Percentiles rank a stretch among this genome's conserved stretches.
These are phyloP conservation scores for Cinnamomum micranthum DNA, from an alignment of 164 flowering plant species.

Conservation along the genomic window DNA sequence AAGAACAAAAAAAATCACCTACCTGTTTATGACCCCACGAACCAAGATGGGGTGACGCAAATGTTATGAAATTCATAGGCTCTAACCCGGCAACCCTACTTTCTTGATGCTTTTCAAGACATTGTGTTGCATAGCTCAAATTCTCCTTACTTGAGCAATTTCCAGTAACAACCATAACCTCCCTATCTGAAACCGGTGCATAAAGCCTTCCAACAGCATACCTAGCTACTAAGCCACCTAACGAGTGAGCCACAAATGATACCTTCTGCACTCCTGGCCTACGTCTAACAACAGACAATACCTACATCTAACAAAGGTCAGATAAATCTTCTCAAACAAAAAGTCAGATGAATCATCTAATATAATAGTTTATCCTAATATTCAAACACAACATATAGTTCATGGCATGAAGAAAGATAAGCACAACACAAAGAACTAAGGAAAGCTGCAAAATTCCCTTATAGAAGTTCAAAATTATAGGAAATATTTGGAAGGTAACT, in stretches of 20 bases:
- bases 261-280: slow-evolving; percentile 68
- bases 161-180: slow-evolving; percentile 14
- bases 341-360: neutral
- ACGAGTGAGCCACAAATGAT: slow-evolving; percentile 92
- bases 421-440: no score
- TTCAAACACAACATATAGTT: neutral
- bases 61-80: slow-evolving; percentile 87
- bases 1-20: neutral
- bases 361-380: neutral
- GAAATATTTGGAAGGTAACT: no score
- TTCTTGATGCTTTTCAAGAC: slow-evolving; percentile 31
- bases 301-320: slow-evolving; percentile 39
- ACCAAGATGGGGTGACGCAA: slow-evolving; percentile 97
- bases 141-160: slow-evolving; percentile 21
- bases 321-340: neutral
- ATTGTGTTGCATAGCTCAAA: slow-evolving; percentile 13
- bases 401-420: no score
- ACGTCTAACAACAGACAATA: slow-evolving; percentile 51
- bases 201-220: slow-evolving; percentile 86
- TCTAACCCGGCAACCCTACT: slow-evolving; percentile 80
- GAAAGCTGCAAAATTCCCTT: no score
- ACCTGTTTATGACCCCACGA: slow-evolving; percentile 91
- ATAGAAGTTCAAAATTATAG: no score
- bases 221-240: slow-evolving; percentile 93
- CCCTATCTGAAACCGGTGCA: slow-evolving; percentile 19